A percentile compares a stretch with the other conserved stretches of the same genome.
phyloP scores from a whole-genome alignment of 768 basidiomycete genomes.

The Auriscalpium microsporum region DNA sequence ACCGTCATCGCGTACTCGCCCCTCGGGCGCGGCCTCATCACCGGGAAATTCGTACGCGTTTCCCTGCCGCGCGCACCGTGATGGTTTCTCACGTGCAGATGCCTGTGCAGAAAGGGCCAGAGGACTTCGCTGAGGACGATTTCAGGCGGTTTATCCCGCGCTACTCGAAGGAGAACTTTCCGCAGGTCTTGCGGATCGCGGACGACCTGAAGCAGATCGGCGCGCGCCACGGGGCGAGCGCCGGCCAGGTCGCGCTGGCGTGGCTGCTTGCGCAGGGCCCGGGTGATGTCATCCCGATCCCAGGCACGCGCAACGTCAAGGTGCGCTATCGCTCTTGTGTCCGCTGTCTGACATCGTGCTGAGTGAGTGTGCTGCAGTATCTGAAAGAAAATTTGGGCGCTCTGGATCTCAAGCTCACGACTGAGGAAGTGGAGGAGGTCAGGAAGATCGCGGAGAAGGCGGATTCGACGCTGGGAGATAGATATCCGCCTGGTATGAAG shows the following conservation, averaged over 20 bases:
- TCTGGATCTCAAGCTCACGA: slow-evolving; percentile 5
- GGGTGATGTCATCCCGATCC: slow-evolving; percentile 36
- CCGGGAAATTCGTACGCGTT: slow-evolving; percentile 32
- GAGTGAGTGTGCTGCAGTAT: neutral
- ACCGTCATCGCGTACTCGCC: slow-evolving; percentile 37
- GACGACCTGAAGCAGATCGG: slow-evolving; percentile 29
- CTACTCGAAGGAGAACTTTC: slow-evolving; percentile 37
- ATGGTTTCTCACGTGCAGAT: neutral
- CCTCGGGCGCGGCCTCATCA: slow-evolving; percentile 40
- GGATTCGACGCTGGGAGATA: slow-evolving; percentile 5
- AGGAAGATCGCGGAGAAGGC: slow-evolving; percentile 5
- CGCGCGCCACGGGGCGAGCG: slow-evolving; percentile 30
- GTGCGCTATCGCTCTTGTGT: slow-evolving; percentile 11
- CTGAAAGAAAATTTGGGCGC: slow-evolving; percentile 8
- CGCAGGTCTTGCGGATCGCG: slow-evolving; percentile 33
- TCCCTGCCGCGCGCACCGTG: neutral
- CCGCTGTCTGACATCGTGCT: no score
- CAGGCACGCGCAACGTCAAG: slow-evolving; percentile 35
- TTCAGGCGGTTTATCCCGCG: slow-evolving; percentile 27
- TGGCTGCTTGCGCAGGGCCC: slow-evolving; percentile 41
- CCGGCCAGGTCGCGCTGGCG: slow-evolving; percentile 41
- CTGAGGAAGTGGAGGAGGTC: slow-evolving; percentile 5
- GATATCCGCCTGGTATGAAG: neutral
- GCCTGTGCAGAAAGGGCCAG: slow-evolving; percentile 26
- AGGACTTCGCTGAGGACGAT: slow-evolving; percentile 34